Base-by-base conservation (phyloP, 345 rosid genomes). In the Citrus reticulata region DNA sequence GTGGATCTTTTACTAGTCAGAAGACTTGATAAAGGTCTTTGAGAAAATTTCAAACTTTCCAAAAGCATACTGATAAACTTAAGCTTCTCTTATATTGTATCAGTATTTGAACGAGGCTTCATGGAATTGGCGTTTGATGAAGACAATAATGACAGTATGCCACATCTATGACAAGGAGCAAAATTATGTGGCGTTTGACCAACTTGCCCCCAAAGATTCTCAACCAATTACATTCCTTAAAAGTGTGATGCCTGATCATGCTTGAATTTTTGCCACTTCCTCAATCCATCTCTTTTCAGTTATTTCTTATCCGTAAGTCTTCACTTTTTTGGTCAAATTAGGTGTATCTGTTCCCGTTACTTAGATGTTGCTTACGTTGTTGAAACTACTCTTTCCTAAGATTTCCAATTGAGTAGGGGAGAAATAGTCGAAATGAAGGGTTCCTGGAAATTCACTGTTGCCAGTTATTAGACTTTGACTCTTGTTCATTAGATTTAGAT, bases 81-180 rank as follows among this genome's bases (percentile, higher is more conserved):
- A 20, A 39, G 68, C 59, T 60, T 51, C 24, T 11, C 20, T 39
- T 11, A 22, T 75, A 68, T n/a, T 78, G 25, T 76, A 67, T 84
- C 95, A 95, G 98, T 93, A 93, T 82, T 81, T 93, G 84, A 95
- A 91, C 29, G 90, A 90, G 83, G 97, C 97, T 60, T 83, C 89
- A 8, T 91, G 98, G 97, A 95, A 88, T 79, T 93, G 98, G 98
- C 95, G 97, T 32, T 76, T 95, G 71, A 91, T 93, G 98, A 95
- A 90, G 93, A 90, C 97, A 7, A 95, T 95, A 88, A 81, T 95
- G 97, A 95, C 98, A 2, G 49, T 89, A 13, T 95, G 98, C 80
- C 98, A 93, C 86, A 91, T 95, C 67, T 95, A 93, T 67, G 79
- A 88, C 70, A 83, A 90, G 87, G 89, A 91, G 74, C 84, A 86